Evolutionary conservation across 805 yeast genomes (phyloP), one percentile per base, ranked within the genome.

Genomic region (Cephaloascus albidus): DNA sequence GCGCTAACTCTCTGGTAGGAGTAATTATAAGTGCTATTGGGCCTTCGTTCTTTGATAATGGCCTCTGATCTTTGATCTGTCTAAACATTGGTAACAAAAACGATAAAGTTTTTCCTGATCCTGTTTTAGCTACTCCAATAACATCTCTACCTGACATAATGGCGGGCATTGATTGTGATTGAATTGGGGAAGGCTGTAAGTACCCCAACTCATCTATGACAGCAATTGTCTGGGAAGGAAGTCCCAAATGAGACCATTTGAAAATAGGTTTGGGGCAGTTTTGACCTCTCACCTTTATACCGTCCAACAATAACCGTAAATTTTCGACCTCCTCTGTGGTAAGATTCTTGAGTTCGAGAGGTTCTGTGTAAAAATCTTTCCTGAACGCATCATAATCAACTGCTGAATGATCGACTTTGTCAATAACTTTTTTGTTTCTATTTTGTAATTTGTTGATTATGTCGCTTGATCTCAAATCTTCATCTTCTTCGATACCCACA

Each of bases 51-150:
- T 51, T 48, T 1, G 56, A 44, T 10, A 76, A 44, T 0, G 75
- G 76, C 2, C 74, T 61, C 51, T 87, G 95, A 35, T 85, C 89
- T 41, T 76, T 72, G 8, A 93, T 76, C 45, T 90, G 97, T 38
- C 96, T 69, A 38, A 90, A 65, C 61, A 93, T 58, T 0, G 98
- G 97, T 4, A 93, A 54, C 6, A 88, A 63, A 59, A 85, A 93
- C 1, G 96, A 84, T 48, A 90, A 69, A 0, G 98, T 93, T 54
- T 93, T 93, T 3, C 98, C 98, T 1, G 96, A 85, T 0, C 98
- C 98, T 0, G 98, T 93, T 46, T 88, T 87, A 0, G 98, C 97
- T 17, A 93, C 82, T 4, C 96, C 97, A 36, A 93, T 82, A 5
- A 90, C 76, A 60, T 93, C 97, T 36, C 83, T 60, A 1, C 97